Evolutionary conservation across 2,329 filamentous ascomycete genomes (phyloP).

Genomic region (Trichophyton benhamiae): DNA sequence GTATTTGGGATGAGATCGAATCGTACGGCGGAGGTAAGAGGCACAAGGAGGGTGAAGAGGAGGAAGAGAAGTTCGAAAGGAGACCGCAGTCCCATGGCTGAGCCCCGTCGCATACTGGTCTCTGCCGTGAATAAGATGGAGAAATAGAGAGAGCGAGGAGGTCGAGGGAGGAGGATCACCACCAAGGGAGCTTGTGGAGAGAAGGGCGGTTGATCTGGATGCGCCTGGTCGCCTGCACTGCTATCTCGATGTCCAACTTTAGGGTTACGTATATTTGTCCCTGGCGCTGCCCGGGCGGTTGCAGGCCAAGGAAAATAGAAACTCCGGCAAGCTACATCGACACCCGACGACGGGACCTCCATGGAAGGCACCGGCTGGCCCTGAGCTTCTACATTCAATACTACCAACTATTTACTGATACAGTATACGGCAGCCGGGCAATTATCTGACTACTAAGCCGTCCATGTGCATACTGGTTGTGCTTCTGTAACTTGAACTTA

Average conservation of each 20-base stretch:
- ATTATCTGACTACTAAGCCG: too few relatives aligned
- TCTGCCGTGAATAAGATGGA: not conserved
- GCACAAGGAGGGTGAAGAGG: slow-evolving; percentile 8
- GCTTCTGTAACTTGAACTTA: too few relatives aligned
- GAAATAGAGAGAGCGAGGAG: not conserved
- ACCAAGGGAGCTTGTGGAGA: not conserved
- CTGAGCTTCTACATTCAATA: not conserved
- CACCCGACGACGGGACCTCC: too few relatives aligned
- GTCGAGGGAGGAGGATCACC: not conserved
- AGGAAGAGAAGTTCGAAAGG: slow-evolving; percentile 8
- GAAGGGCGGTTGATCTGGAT: not conserved
- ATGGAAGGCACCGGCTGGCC: too few relatives aligned
- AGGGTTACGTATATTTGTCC: not conserved
- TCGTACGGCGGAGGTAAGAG: slow-evolving; percentile 53
- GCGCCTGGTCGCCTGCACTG: not conserved
- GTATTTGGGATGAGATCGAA: slow-evolving; percentile 71
- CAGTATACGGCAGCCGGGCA: too few relatives aligned
- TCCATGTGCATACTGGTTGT: too few relatives aligned
- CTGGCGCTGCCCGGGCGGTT: not conserved
- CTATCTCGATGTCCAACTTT: not conserved
- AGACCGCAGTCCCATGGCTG: slow-evolving; percentile 6
- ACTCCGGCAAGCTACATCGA: not conserved
- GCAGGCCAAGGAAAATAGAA: not conserved
- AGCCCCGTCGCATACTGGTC: slow-evolving; percentile 4
- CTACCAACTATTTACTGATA: not conserved